These are phyloP conservation scores for Trichoderma aggressivum DNA, from an alignment of 2,329 filamentous ascomycete species.

Conservation along the genomic window DNA sequence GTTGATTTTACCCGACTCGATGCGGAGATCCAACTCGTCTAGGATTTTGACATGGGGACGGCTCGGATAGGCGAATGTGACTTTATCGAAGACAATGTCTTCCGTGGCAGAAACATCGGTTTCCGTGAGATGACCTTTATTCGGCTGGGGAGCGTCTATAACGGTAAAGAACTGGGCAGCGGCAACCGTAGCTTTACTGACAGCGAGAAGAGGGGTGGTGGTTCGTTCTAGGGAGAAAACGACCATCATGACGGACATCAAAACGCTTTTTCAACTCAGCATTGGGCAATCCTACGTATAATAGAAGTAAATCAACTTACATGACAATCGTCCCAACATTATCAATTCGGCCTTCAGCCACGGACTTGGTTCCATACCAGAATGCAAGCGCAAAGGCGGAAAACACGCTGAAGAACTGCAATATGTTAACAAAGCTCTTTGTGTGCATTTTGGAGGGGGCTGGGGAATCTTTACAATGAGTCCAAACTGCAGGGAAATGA, in stretches of 20 bases:
- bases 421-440: conserved; percentile 16
- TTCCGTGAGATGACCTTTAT: conserved; percentile 34
- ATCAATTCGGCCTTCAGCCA: conserved; percentile 43
- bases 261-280: conserved; percentile 34
- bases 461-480: conserved; percentile 37
- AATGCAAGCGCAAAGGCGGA: conserved; percentile 56
- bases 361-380: conserved; percentile 58
- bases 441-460: background rate
- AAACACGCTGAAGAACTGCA: conserved; percentile 52
- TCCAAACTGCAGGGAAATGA: conserved; percentile 52
- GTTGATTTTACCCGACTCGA: conserved; percentile 64
- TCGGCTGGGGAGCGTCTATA: conserved; percentile 45
- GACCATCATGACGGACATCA: conserved; percentile 58
- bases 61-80: conserved; percentile 71
- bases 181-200: conserved; percentile 55
- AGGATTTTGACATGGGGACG: conserved; percentile 62
- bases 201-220: conserved; percentile 56
- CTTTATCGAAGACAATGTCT: conserved; percentile 51
- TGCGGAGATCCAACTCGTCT: conserved; percentile 54
- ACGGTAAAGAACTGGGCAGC: conserved; percentile 57
- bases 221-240: conserved; percentile 55
- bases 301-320: conserved; percentile 34
- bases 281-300: background rate
- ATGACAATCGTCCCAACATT: conserved; percentile 54
- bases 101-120: conserved; percentile 38